Base-by-base conservation (phyloP, 2,329 filamentous ascomycete species). In the Apiospora arundinis region DNA sequence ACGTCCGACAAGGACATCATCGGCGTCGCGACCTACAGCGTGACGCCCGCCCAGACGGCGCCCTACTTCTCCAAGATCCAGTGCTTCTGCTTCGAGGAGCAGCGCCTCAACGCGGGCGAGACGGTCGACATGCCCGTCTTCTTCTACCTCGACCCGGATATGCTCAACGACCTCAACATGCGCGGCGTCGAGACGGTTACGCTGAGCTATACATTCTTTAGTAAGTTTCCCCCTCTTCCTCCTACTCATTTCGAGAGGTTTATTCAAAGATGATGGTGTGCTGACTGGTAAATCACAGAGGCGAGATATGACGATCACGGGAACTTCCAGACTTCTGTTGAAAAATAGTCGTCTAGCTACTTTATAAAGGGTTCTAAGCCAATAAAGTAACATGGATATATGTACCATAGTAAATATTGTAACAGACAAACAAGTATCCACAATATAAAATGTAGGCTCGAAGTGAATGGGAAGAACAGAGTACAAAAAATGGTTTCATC, bases 21-120 rank as follows among this genome's bases (percentile, higher is more conserved):
- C 78, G 96, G 96, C 67, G 95, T 99, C 60, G 96, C 96, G 14
- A 99, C 96, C 9, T 99, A 99, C 83, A 97, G 94, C 79, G 97
- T 99, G 42, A 98, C 95, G 2, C 96, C 96, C 0, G 96, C 91
- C 4, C 96, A 99, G 83, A 95, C 97, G 63, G 95, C 96, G 60
- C 95, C 94, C 1, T 99, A 99, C 82, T 99, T 99, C 80, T 97
- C 93, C 89, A 99, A 99, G 88, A 99, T 99, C 65, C 96, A 99
- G 83, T 99, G 96, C 80, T 99, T 99, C 83, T 99, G 96, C 83
- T 99, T 99, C 78, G 96, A 99, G 85, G 95, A 95, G 83, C 96
- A 99, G 87, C 89, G 97, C 73, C 83, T 99, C 75, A 95, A 96
- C 80, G 95, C 95, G 7, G 95, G 95, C 63, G 97, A 99, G 87